Percentiles rank a stretch among this genome's conserved stretches.
These are phyloP conservation scores for Pseudomonodictys pantanalensis DNA, from an alignment of 495 filamentous ascomycete species.

Conservation along the genomic window DNA sequence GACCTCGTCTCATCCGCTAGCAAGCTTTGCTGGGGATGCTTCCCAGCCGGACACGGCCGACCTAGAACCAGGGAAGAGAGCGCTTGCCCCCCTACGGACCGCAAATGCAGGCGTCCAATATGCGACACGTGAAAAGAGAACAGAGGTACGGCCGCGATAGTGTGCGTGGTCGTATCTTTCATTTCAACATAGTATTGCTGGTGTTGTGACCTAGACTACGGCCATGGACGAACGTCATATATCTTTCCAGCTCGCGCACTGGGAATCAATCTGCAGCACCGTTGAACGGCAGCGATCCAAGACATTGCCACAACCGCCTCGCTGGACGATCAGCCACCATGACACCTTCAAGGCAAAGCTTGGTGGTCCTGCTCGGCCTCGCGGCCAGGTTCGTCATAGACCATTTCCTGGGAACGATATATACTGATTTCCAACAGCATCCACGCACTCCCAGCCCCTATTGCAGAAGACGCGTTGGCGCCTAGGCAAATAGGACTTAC, in stretches of 20 bases:
- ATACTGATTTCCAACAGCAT: slow-evolving; percentile 5
- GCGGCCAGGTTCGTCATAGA: slow-evolving; percentile 8
- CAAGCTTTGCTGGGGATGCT: slow-evolving; percentile 12
- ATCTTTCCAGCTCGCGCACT: slow-evolving; percentile 2
- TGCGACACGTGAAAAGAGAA: slow-evolving; percentile 20
- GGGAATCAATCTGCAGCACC: slow-evolving; percentile 1
- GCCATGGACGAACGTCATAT: slow-evolving; percentile 28
- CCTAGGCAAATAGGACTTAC: background rate
- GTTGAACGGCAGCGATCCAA: background rate
- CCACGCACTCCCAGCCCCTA: background rate
- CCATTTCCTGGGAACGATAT: background rate
- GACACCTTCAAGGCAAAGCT: slow-evolving; percentile 12
- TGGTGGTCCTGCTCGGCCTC: slow-evolving; percentile 19
- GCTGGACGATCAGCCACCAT: background rate
- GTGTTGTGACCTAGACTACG: slow-evolving; percentile 13
- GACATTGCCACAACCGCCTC: background rate
- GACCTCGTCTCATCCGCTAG: background rate
- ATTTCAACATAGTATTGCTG: slow-evolving; percentile 24
- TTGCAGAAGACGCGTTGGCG: background rate
- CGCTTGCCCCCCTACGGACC: slow-evolving; percentile 6
- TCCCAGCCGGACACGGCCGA: background rate
- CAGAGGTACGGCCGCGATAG: slow-evolving; percentile 5
- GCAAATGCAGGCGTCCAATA: slow-evolving; percentile 10
- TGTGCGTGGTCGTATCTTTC: slow-evolving; percentile 26
- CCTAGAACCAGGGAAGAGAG: slow-evolving; percentile 21